Base-by-base conservation (phyloP, 768 basidiomycete species). In the Lentinula lateritia region DNA sequence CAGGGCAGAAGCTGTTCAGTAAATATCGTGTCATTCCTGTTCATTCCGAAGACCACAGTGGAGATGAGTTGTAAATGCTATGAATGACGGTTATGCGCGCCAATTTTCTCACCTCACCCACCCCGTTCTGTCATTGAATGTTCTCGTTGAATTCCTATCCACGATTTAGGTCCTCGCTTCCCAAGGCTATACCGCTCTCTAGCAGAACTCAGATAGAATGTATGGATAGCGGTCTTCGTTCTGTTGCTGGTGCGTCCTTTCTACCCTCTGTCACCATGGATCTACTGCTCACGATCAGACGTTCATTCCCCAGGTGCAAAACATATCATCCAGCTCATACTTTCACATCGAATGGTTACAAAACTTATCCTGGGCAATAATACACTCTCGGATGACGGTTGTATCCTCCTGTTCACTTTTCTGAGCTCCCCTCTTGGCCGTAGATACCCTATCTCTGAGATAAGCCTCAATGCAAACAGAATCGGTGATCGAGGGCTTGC, bases 321-420 rank as follows among this genome's bases (percentile, higher is more conserved):
- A 58, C 70, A 75, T 46, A 75, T 88, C 20, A 82, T 86, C 39
- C 66, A 69, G 15, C 66, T 74, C 59, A 81, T 88, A 52, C 74
- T 72, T 3, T 71, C 74, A 20, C 81, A 80, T n/a, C 74, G 73
- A 18, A 62, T 69, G 10, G 81, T 89, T 35, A 78, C 79, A 20
- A 82, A 81, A 66, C 74, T 89, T 32, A 72, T 82, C 48, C 69
- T 88, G 23, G 81, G 83, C 6, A 76, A 83, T 59, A 89, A 87
- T 66, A 66, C 73, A 20, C 76, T 89, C 8, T 80, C 80, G 8
- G 83, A 87, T 66, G 78, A 81, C 13, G 88, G 88, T 38, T 84
- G 82, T 60, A 69, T 76, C 32, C 72, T 75, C 23, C 72, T 89
- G 8, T 85, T 88, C 67, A 70, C 71, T 16, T 88, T 83, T 66